Conservation (phyloP, 73 alveolate species). For the Effrenium voratum region DNA sequence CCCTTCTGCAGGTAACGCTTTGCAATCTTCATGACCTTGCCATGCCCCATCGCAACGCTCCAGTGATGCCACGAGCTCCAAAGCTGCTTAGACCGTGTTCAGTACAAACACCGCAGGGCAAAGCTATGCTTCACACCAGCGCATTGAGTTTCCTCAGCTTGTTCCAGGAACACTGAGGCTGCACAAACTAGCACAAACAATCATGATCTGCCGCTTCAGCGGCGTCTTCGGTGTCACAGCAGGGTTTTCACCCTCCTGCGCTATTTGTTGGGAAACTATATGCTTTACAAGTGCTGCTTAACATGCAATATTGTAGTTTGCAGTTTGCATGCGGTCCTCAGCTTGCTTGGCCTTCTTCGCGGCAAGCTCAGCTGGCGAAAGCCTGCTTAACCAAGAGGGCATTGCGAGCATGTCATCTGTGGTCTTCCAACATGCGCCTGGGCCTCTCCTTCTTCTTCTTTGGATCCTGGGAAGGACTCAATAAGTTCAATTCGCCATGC, state of each 20-base stretch:
- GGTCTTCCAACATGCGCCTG: conserved; percentile 19
- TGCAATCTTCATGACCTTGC: conserved; percentile 80
- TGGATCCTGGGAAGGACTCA: conserved; percentile 12
- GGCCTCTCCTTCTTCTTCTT: conserved; percentile 94
- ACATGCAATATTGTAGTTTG: conserved; percentile 19
- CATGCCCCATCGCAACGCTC: neutral
- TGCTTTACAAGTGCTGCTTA: conserved; percentile 48
- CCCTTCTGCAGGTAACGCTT: conserved; percentile 88
- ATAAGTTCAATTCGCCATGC: neutral
- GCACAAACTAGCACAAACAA: neutral
- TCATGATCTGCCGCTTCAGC: neutral
- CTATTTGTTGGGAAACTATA: neutral
- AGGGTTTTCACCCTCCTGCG: conserved; percentile 88
- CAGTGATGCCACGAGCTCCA: neutral
- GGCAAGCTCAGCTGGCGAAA: conserved; percentile 79
- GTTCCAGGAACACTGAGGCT: neutral
- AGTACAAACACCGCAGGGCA: neutral
- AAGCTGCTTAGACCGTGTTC: neutral
- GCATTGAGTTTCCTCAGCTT: conserved; percentile 76
- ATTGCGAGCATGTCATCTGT: no score
- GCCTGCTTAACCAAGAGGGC: no score
- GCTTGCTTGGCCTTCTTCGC: conserved; percentile 94
- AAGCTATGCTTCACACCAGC: neutral
- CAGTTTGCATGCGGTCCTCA: neutral
- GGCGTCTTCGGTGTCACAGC: conserved; percentile 87